Conservation (phyloP, 805 yeast species). For the Hanseniaspora lindneri region DNA sequence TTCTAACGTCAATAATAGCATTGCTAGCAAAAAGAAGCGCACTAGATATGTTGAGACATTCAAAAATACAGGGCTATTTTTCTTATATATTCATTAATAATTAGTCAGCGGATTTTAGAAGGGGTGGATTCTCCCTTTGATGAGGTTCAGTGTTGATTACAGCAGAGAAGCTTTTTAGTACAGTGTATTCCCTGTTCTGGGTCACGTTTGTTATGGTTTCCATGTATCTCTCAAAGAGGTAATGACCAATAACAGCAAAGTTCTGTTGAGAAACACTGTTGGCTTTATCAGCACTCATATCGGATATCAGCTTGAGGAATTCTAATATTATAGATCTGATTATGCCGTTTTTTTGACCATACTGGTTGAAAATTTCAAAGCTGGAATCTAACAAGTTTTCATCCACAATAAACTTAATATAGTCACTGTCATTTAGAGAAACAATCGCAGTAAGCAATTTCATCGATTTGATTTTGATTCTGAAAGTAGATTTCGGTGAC, state of each 20-base stretch:
- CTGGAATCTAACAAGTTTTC: slow-evolving; percentile 4
- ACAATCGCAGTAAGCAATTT: slow-evolving; percentile 2
- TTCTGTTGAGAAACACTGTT: background rate
- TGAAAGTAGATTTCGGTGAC: background rate
- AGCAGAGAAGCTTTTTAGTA: background rate
- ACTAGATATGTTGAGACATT: too few species aligned
- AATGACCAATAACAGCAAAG: background rate
- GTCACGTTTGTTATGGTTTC: background rate
- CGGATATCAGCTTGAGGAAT: slow-evolving; percentile 8
- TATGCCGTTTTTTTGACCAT: slow-evolving; percentile 1
- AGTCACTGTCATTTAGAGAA: slow-evolving; percentile 11
- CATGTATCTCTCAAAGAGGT: slow-evolving; percentile 5
- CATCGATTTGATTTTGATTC: slow-evolving; percentile 10
- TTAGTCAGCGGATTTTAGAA: too few species aligned
- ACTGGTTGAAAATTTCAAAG: background rate
- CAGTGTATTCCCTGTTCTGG: slow-evolving; percentile 9
- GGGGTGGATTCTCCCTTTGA: too few species aligned
- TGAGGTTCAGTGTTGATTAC: too few species aligned
- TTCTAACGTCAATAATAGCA: too few species aligned
- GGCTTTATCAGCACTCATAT: slow-evolving; percentile 8
- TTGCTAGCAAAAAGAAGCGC: too few species aligned
- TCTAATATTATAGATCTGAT: slow-evolving; percentile 4
- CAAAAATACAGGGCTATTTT: too few species aligned
- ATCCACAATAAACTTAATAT: slow-evolving; percentile 1
- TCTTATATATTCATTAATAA: too few species aligned